Percentiles rank a stretch among this genome's conserved stretches.
Conservation (phyloP, 2,329 filamentous ascomycete genomes). For the Fusarium globosum region DNA sequence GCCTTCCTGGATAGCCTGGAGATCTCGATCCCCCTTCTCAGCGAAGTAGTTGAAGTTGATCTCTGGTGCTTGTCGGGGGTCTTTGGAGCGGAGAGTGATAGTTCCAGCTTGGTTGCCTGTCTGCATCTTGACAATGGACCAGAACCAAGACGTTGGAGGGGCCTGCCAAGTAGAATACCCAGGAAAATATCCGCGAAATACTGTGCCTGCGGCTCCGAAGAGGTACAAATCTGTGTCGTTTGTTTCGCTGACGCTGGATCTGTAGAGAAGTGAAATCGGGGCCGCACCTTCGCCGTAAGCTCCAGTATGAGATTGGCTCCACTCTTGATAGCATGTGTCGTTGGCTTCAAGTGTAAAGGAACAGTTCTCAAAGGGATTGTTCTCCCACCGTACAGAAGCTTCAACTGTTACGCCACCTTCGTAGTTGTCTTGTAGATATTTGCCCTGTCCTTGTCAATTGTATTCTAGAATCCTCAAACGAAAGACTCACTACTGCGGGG, state of each 20-base stretch:
- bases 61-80: slow-evolving; percentile 71
- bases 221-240: slow-evolving; percentile 47
- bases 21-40: slow-evolving; percentile 13
- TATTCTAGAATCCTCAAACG: too few relatives aligned
- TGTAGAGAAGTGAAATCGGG: slow-evolving; percentile 39
- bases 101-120: slow-evolving; percentile 70
- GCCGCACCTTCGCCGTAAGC: slow-evolving; percentile 42
- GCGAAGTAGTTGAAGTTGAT: slow-evolving; percentile 73
- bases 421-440: slow-evolving; percentile 46
- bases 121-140: slow-evolving; percentile 64
- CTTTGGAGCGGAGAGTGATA: slow-evolving; percentile 67
- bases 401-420: slow-evolving; percentile 41
- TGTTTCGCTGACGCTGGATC: slow-evolving; percentile 44
- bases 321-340: slow-evolving; percentile 52
- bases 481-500: slow-evolving; percentile 52
- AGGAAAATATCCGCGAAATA: slow-evolving; percentile 47
- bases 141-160: slow-evolving; percentile 40
- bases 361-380: slow-evolving; percentile 25
- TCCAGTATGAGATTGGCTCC: slow-evolving; percentile 38
- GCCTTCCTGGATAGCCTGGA: slow-evolving; percentile 24
- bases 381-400: slow-evolving; percentile 27
- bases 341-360: slow-evolving; percentile 12
- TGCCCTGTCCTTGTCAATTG: slow-evolving; percentile 6
- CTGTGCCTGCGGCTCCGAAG: slow-evolving; percentile 43
- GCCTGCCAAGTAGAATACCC: slow-evolving; percentile 47